phyloP scores from a whole-genome alignment of 2,329 filamentous ascomycete species.

The Aspergillus versicolor region DNA sequence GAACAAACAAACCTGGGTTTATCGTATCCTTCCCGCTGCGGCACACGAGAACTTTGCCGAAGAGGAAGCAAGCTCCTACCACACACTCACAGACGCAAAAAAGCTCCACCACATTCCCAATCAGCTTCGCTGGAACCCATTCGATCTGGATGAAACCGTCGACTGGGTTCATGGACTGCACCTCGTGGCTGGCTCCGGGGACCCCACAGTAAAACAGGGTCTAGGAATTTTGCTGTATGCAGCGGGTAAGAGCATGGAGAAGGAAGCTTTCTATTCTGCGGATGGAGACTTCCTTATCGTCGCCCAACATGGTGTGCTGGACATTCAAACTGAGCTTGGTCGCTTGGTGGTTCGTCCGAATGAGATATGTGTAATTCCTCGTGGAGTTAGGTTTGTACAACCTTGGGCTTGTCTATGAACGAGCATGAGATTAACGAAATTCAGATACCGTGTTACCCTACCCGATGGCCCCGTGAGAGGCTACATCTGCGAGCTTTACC shows the following conservation, averaged over 20 bases:
- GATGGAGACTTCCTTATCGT: conserved; percentile 79
- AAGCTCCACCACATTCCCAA: conserved; percentile 75
- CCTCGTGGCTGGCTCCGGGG: conserved; percentile 74
- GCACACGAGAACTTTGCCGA: conserved; percentile 54
- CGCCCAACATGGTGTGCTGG: conserved; percentile 69
- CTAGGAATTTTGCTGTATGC: conserved; percentile 79
- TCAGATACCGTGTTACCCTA: conserved; percentile 66
- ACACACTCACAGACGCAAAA: conserved; percentile 42
- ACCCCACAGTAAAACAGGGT: conserved; percentile 75
- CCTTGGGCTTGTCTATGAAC: not conserved
- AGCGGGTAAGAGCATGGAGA: conserved; percentile 75
- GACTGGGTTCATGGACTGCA: conserved; percentile 70
- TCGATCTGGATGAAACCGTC: conserved; percentile 67
- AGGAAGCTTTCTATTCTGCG: conserved; percentile 77
- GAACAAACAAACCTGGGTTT: conserved; percentile 72
- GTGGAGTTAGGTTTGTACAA: conserved; percentile 58
- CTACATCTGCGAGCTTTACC: conserved; percentile 73
- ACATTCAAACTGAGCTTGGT: conserved; percentile 76
- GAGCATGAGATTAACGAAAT: not conserved
- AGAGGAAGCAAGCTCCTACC: conserved; percentile 46
- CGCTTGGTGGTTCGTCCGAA: conserved; percentile 72
- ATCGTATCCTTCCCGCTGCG: conserved; percentile 66
- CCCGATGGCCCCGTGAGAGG: conserved; percentile 63
- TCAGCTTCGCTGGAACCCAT: conserved; percentile 77
- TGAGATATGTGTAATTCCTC: conserved; percentile 74